Conservation (phyloP, 805 yeast genomes). For the Wickerhamiella shivajii region DNA sequence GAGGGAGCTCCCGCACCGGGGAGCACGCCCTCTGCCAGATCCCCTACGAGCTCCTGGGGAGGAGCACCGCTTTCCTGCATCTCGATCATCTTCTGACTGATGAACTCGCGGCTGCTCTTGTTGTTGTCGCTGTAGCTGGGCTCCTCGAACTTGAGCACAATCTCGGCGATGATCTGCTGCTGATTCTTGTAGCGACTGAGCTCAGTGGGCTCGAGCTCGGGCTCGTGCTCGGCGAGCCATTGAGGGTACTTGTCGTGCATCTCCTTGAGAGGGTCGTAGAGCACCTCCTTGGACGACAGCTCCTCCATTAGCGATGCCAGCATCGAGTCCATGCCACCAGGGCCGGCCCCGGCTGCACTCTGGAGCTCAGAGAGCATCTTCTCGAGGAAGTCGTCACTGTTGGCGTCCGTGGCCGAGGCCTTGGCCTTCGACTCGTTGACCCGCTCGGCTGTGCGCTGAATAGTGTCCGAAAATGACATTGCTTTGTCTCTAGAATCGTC, state of each 20-base stretch:
- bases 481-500: too few species aligned
- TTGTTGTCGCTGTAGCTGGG: constrained; percentile 42
- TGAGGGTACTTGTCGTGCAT: constrained; percentile 55
- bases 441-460: constrained; percentile 66
- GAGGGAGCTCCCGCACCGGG: constrained; percentile 20
- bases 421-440: constrained; percentile 58
- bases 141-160: constrained; percentile 53
- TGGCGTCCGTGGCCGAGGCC: constrained; percentile 19
- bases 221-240: constrained; percentile 45
- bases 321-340: constrained; percentile 43
- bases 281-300: constrained; percentile 67
- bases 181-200: constrained; percentile 45
- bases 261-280: constrained; percentile 80
- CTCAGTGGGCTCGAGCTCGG: constrained; percentile 32
- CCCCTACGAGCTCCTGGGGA: constrained; percentile 59
- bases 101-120: constrained; percentile 31
- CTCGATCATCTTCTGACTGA: constrained; percentile 44
- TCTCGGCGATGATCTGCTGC: constrained; percentile 41
- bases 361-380: constrained; percentile 51
- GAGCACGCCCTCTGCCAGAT: constrained; percentile 31
- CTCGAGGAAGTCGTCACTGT: constrained; percentile 38
- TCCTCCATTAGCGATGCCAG: constrained; percentile 65
- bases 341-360: constrained; percentile 24
- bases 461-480: constrained; percentile 50
- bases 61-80: constrained; percentile 64